Base-by-base conservation (phyloP, 2,329 filamentous ascomycete genomes). In the Cladosporium sp. region DNA sequence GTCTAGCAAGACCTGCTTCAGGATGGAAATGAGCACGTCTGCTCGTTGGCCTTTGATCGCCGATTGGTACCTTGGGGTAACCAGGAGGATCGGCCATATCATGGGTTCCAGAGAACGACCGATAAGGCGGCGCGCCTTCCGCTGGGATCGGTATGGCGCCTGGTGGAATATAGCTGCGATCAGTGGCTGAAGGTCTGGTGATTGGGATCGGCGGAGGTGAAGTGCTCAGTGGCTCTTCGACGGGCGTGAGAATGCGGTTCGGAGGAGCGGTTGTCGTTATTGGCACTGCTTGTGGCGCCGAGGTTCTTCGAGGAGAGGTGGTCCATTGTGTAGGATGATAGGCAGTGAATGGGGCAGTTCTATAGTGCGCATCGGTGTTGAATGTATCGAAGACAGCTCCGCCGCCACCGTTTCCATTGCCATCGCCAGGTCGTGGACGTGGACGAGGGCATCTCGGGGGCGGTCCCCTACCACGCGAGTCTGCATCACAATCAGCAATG, bases 381-480 rank as follows among this genome's bases (percentile, higher is more conserved):
- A 55, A 39, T 1, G 52, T 47, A 32, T 47, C 40, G 28, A 55
- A 55, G 2, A 47, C 52, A 5, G 32, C 52, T 37, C 52, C 52
- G 5, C 50, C 50, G 19, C 36, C 50, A n/a, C 47, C 47, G 1
- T 24, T 25, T 3, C 28, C 37, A 10, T 40, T 32, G 17, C 54
- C 47, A 15, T 50, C 44, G 39, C 35, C 28, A 5, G 53, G 58
- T 9, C 58, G 52, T 25, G 52, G 45, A 5, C 44, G 37, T 45
- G 24, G 24, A 10, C 40, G 49, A 15, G 47, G 39, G 1, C 58
- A 50, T 15, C 49, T 44, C 12, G 25, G 45, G 12, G 60, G 60
- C 3, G 42, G 45, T 2, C 60, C 55, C 57, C 57, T 61, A 55
- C 40, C 50, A 53, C 52, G 47, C 49, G 47, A 47, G 48, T 39